Percentiles rank a stretch among this genome's conserved stretches.
These are phyloP conservation scores for Dianthus caryophyllus DNA, from an alignment of 148 eudicot species.

Conservation along the genomic window DNA sequence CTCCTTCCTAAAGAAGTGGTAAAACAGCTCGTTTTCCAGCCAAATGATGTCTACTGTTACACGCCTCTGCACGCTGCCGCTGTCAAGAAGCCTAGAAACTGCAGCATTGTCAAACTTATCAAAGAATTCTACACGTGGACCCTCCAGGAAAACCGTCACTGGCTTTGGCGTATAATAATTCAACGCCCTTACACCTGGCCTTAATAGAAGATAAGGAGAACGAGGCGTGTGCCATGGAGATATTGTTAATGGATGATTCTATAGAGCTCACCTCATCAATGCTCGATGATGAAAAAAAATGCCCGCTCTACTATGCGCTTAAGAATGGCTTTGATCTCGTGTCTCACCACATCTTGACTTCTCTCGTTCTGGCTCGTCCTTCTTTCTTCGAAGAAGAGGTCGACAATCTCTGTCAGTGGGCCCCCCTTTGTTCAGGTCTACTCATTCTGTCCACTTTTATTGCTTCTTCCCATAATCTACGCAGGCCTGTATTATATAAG, in stretches of 20 bases:
- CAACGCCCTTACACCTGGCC: too few species aligned
- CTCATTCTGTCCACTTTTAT: too few species aligned
- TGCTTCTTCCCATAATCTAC: too few species aligned
- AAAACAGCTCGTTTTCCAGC: background rate
- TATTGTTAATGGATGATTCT: constrained; percentile 7
- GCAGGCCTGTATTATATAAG: too few species aligned
- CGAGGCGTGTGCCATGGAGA: constrained; percentile 14
- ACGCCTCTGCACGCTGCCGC: constrained; percentile 17
- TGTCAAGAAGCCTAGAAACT: background rate
- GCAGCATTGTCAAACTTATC: background rate
- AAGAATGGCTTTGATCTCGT: background rate
- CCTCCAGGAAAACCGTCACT: too few species aligned
- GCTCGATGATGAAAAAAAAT: background rate
- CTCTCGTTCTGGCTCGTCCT: background rate
- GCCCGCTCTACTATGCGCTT: constrained; percentile 7
- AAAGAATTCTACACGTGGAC: constrained; percentile 3
- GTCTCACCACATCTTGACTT: constrained; percentile 9
- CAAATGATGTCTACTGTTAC: too few species aligned
- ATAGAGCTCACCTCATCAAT: background rate
- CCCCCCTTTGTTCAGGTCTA: too few species aligned
- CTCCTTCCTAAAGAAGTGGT: background rate
- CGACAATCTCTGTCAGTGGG: too few species aligned
- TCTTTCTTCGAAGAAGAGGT: background rate
- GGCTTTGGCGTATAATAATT: too few species aligned
- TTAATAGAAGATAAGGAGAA: background rate